Conservation (phyloP, 2,329 filamentous ascomycete species). For the Aspergillus oerlinghausenensis region DNA sequence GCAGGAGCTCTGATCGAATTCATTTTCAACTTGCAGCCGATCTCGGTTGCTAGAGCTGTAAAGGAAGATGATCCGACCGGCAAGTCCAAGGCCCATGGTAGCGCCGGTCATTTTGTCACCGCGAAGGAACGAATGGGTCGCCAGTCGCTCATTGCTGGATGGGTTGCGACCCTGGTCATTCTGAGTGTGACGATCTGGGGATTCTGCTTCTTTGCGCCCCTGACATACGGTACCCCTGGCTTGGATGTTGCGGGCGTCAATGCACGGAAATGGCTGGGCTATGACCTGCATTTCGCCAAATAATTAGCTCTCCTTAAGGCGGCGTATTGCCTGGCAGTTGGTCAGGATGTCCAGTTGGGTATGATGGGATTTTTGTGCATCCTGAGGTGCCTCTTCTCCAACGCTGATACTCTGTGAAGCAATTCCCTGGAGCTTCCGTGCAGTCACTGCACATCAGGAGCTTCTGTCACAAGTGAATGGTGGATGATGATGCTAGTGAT, state of each 20-base stretch:
- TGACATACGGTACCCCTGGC: conserved; percentile 93
- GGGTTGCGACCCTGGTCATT: conserved; percentile 72
- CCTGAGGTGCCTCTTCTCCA: background rate
- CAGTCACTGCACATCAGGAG: no score
- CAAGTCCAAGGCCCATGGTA: conserved; percentile 40
- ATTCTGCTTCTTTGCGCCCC: conserved; percentile 89
- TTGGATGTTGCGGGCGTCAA: conserved; percentile 73
- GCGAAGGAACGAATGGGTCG: conserved; percentile 75
- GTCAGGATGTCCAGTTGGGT: background rate
- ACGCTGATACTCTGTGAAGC: background rate
- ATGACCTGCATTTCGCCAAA: conserved; percentile 98
- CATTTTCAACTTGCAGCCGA: conserved; percentile 84
- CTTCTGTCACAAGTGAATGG: background rate
- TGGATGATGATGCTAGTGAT: background rate
- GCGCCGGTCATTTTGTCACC: conserved; percentile 57
- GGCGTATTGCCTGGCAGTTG: background rate
- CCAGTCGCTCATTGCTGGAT: conserved; percentile 71
- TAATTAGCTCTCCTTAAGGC: conserved; percentile 43
- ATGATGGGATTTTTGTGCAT: background rate
- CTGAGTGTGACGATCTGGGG: conserved; percentile 64
- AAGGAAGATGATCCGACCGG: conserved; percentile 37
- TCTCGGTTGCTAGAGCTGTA: conserved; percentile 39
- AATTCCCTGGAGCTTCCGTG: background rate
- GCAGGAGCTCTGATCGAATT: conserved; percentile 91
- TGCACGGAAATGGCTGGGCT: conserved; percentile 89